Base-by-base conservation (phyloP, 2,329 filamentous ascomycete species). In the Cladobotryum protrusum region DNA sequence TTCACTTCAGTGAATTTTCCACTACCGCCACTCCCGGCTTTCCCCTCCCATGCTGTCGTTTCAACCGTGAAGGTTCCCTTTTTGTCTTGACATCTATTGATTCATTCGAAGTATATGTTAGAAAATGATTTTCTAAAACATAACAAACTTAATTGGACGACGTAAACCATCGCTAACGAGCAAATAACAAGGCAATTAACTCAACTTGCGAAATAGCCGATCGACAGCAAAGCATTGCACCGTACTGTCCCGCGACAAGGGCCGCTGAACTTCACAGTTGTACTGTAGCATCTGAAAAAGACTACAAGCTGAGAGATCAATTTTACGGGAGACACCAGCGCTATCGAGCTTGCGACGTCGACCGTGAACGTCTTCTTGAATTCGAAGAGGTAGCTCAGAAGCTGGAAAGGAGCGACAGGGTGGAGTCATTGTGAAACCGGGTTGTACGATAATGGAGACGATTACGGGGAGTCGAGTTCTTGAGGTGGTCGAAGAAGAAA, bases 21-120 rank as follows among this genome's bases (percentile, higher is more conserved):
- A 32, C 15, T 34, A 42, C n/a, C 11, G 19, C 39, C 39, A 15
- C 2, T 19, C 5, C 12, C 39, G 12, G 39, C 57, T 52, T 61
- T 62, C 52, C 64, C 72, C 66, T 85, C 81, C 81, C 81, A 85
- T 40, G 74, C 72, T 12, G 82, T 85, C 19, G 82, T 85, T 67
- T 85, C 82, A 40, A 83, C 77, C 62, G 71, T 76, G 57, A 85
- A 85, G 7, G 52, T 68, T 4, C 77, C 78, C 13, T 78, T 77
- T 57, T 68, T 74, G 63, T 83, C 80, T 52, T 70, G 68, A 63
- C 82, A 85, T 57, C 82, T 85, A 61, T 33, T 34, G 11, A 19
- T 24, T 33, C n/a, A 7, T 13, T 5, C 7, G 18, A 24, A 20
- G 13, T 32, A 20, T 11, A 14, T 43, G 41, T 45, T 32, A 45